Percentiles rank a stretch among this genome's conserved stretches.
These are phyloP conservation scores for Cyclotella cryptica DNA, from an alignment of 108 stramenopile genomes.

Conservation along the genomic window DNA sequence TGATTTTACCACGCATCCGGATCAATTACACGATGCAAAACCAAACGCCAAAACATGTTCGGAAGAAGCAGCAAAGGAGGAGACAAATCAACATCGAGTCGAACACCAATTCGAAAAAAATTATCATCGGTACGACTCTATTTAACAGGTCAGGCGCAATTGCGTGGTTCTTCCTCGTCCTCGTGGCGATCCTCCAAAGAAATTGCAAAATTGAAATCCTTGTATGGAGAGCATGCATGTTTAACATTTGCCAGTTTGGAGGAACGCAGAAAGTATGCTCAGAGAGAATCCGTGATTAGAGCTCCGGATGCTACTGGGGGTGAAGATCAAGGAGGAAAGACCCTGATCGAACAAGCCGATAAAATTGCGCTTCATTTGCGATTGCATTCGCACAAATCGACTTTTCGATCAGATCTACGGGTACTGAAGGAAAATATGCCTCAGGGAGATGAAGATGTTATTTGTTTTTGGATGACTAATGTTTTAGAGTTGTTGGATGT, in stretches of 20 bases:
- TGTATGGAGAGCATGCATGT: constrained; percentile 47
- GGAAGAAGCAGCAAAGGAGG: neutral
- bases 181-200: constrained; percentile 44
- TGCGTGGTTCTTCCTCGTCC: constrained; percentile 13
- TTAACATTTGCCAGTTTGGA: constrained; percentile 37
- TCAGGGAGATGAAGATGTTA: constrained; percentile 10
- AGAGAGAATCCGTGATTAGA: neutral
- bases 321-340: constrained; percentile 16
- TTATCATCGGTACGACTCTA: constrained; percentile 43
- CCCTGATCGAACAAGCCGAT: constrained; percentile 45
- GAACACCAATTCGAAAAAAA: constrained; percentile 6
- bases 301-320: neutral
- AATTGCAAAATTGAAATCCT: constrained; percentile 27
- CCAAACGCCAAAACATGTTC: neutral
- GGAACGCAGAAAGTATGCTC: constrained; percentile 13
- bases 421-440: neutral
- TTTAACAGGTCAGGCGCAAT: constrained; percentile 34
- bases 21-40: neutral
- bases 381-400: constrained; percentile 21
- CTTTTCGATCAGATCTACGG: constrained; percentile 12
- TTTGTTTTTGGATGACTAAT: constrained; percentile 53
- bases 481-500: constrained; percentile 45
- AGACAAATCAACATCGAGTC: neutral
- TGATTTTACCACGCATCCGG: neutral
- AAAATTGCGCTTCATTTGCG: constrained; percentile 34